Evolutionary conservation across 805 yeast species (phyloP).

Genomic region (Starmerella gropengiesseri): DNA sequence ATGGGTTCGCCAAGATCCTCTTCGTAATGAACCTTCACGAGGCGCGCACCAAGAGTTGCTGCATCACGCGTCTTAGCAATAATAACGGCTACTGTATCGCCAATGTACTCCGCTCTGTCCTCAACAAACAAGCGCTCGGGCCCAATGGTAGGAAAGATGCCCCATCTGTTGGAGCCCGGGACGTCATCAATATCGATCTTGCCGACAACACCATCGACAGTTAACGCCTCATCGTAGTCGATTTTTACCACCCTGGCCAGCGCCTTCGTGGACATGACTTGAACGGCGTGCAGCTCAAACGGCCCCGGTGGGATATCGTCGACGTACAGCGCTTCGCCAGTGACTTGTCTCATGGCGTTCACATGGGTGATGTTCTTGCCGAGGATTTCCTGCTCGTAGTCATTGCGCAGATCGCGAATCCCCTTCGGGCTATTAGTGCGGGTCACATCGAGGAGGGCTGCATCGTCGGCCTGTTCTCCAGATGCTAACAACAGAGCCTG

Average conservation of each 20-base stretch:
- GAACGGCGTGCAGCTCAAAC: slow-evolving; percentile 37
- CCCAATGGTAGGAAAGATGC: slow-evolving; percentile 33
- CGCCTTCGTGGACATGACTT: slow-evolving; percentile 36
- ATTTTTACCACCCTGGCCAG: slow-evolving; percentile 36
- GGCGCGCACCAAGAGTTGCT: slow-evolving; percentile 36
- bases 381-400: slow-evolving; percentile 31
- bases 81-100: slow-evolving; percentile 37
- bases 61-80: slow-evolving; percentile 34
- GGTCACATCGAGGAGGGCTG: slow-evolving; percentile 31
- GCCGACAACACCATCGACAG: slow-evolving; percentile 36
- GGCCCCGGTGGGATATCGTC: slow-evolving; percentile 37
- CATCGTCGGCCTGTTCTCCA: slow-evolving; percentile 23
- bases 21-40: slow-evolving; percentile 36
- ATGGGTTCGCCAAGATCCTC: slow-evolving; percentile 29
- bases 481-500: slow-evolving; percentile 27
- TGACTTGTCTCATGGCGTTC: slow-evolving; percentile 38
- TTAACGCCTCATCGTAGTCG: slow-evolving; percentile 33
- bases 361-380: slow-evolving; percentile 37
- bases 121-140: slow-evolving; percentile 36
- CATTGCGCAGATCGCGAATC: slow-evolving; percentile 33
- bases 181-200: slow-evolving; percentile 35
- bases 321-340: slow-evolving; percentile 39
- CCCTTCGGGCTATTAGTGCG: slow-evolving; percentile 31
- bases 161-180: slow-evolving; percentile 35
- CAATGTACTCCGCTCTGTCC: slow-evolving; percentile 33